Evolutionary conservation across 257 asterid species (phyloP).

Genomic region (Nicotiana otophora): DNA sequence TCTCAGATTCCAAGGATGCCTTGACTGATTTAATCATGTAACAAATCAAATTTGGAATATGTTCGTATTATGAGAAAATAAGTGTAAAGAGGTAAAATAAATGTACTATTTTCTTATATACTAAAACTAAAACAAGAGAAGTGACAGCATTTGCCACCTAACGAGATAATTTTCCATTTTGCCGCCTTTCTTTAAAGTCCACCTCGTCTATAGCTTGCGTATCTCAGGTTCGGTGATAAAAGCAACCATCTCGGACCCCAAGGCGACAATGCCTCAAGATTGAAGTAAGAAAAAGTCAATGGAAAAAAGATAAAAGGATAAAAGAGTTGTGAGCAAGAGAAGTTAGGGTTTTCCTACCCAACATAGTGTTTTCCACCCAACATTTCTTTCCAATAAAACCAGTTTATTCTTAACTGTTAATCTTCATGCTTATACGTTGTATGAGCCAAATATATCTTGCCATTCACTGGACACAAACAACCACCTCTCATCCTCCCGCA

Average conservation of each 20-base stretch:
- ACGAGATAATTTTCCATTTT: too few relatives aligned
- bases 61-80: background rate
- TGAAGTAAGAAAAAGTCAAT: background rate
- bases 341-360: background rate
- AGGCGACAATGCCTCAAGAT: constrained; percentile 2
- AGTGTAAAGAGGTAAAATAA: background rate
- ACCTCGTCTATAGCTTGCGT: too few relatives aligned
- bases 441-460: background rate
- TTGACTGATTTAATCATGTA: background rate
- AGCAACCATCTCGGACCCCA: background rate
- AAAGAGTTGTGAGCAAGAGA: background rate
- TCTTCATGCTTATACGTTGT: background rate
- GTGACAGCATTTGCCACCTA: too few relatives aligned
- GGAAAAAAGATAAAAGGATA: background rate
- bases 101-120: background rate
- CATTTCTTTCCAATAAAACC: background rate
- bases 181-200: too few relatives aligned
- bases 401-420: background rate
- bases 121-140: background rate
- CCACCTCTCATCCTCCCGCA: background rate
- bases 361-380: background rate
- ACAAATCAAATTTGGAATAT: background rate
- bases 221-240: too few relatives aligned
- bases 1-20: background rate
- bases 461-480: background rate